phyloP scores from a whole-genome alignment of 2,329 filamentous ascomycete genomes.

The Diaporthe citrichinensis region DNA sequence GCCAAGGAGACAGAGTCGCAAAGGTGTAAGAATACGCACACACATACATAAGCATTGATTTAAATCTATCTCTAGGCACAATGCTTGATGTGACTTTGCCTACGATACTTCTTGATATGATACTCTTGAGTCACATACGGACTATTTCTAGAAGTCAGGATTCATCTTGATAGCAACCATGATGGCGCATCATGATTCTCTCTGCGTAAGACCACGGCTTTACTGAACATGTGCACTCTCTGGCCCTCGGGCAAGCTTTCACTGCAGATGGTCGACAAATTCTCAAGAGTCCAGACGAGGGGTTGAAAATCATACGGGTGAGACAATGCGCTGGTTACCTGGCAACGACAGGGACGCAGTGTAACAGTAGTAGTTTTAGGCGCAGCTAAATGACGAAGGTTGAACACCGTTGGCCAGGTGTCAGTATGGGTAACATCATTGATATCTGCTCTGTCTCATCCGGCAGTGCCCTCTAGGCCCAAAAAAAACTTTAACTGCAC shows the following conservation, averaged over 20 bases:
- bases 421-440: neutral
- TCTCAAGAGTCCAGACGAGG: neutral
- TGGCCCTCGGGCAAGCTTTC: neutral
- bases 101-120: neutral
- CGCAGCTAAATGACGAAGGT: neutral
- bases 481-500: no score
- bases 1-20: no score
- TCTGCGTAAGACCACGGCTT: neutral
- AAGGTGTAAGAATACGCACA: neutral
- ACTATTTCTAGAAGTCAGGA: no score
- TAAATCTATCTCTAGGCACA: neutral
- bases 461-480: no score
- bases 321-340: constrained; percentile 6
- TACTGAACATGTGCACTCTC: no score
- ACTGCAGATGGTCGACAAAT: no score
- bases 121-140: neutral
- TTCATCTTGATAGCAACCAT: neutral
- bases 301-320: neutral
- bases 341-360: neutral
- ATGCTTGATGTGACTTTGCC: neutral
- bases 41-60: neutral
- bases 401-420: neutral
- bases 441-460: neutral
- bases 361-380: neutral
- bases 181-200: neutral